These are phyloP conservation scores for Collybiopsis confluens DNA, from an alignment of 768 basidiomycete genomes.

Conservation along the genomic window DNA sequence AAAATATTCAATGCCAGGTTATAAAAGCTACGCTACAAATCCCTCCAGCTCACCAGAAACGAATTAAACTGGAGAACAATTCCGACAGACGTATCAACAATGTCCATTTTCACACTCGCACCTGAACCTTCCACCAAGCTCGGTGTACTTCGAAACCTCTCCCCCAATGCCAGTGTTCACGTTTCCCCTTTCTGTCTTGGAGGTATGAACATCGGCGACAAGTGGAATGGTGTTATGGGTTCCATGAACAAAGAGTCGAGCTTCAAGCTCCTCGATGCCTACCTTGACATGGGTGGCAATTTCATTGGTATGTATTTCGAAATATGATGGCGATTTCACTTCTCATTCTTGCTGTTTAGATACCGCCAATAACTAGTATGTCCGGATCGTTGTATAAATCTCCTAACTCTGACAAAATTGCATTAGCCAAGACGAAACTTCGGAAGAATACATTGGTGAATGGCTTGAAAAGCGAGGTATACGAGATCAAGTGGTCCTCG, in stretches of 20 bases:
- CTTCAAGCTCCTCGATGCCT: conserved; percentile 45
- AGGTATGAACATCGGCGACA: conserved; percentile 44
- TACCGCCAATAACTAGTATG: conserved; percentile 42
- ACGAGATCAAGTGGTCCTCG: conserved; percentile 37
- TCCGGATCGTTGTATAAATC: neutral
- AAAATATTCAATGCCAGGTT: too few species aligned
- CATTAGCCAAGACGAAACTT: conserved; percentile 28
- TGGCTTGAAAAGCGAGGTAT: conserved; percentile 20
- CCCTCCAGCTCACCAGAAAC: too few species aligned
- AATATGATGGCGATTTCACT: too few species aligned
- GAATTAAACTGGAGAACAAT: too few species aligned
- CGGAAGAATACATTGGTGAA: conserved; percentile 3
- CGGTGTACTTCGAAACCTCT: conserved; percentile 33
- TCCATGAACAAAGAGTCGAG: conserved; percentile 36
- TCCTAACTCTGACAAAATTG: neutral
- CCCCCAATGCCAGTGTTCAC: conserved; percentile 36
- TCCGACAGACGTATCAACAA: too few species aligned
- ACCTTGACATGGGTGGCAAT: conserved; percentile 41
- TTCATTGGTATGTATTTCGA: conserved; percentile 22
- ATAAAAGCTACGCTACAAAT: too few species aligned
- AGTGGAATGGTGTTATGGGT: conserved; percentile 31
- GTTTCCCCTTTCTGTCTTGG: conserved; percentile 48
- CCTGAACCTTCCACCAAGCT: conserved; percentile 27
- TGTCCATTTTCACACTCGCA: conserved; percentile 5
- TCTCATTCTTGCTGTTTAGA: conserved; percentile 15